A percentile compares a stretch with the other conserved stretches of the same genome.
These are phyloP conservation scores for Rehmannia glutinosa DNA, from an alignment of 257 asterid species.

Conservation along the genomic window DNA sequence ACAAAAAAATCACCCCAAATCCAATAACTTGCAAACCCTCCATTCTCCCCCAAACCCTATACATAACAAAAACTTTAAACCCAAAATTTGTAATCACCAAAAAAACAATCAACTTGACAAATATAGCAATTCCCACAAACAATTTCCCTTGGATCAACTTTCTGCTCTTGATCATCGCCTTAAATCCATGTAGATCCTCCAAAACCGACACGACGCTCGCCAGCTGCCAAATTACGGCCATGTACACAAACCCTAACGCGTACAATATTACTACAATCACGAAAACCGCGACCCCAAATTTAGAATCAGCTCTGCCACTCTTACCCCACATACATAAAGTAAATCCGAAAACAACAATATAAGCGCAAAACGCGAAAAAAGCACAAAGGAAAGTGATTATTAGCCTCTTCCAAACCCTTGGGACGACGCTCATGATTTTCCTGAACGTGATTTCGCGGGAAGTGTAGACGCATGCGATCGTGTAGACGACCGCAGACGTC, in stretches of 20 bases:
- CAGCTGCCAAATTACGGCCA: constrained; percentile 54
- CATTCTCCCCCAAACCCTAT: background rate
- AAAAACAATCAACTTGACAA: constrained; percentile 32
- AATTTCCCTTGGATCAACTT: constrained; percentile 53
- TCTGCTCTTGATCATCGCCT: constrained; percentile 51
- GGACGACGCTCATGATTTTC: constrained; percentile 55
- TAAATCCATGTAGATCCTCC: constrained; percentile 51
- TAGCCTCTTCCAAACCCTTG: constrained; percentile 64
- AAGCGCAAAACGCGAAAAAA: constrained; percentile 28
- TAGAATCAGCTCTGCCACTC: background rate
- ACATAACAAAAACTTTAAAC: constrained; percentile 22
- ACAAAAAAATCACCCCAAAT: constrained; percentile 25
- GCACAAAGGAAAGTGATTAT: constrained; percentile 44
- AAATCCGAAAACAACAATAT: constrained; percentile 24
- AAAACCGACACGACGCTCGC: constrained; percentile 62
- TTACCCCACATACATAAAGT: background rate
- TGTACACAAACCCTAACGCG: constrained; percentile 33
- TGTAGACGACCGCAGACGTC: constrained; percentile 61
- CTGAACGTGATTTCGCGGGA: constrained; percentile 33
- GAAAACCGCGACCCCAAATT: background rate
- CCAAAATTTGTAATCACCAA: too few relatives aligned
- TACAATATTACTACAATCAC: constrained; percentile 23
- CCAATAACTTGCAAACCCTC: constrained; percentile 17
- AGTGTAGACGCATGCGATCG: constrained; percentile 47
- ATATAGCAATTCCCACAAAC: constrained; percentile 26